Evolutionary conservation across 768 basidiomycete species (phyloP).

Genomic region (Epithele typhae): DNA sequence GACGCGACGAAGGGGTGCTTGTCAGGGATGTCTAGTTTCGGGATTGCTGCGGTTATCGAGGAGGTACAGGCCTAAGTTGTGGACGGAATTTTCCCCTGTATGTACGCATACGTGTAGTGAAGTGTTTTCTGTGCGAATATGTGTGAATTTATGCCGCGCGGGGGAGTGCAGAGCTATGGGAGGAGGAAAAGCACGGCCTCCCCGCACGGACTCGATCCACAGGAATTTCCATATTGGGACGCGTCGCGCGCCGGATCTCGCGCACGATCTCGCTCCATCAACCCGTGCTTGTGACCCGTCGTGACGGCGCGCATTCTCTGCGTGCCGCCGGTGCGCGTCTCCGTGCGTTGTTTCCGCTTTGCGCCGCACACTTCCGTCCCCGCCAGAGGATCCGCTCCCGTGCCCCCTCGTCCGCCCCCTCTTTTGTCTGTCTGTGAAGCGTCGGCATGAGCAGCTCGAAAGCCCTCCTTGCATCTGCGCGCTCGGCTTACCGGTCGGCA

Average conservation of each 20-base stretch:
- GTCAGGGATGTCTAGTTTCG: slow-evolving; percentile 5
- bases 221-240: slow-evolving; percentile 24
- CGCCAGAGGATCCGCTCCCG: too few relatives aligned
- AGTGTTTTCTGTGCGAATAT: too few relatives aligned
- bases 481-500: slow-evolving; percentile 71
- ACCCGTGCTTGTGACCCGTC: slow-evolving; percentile 8
- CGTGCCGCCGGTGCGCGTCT: neutral
- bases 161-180: neutral
- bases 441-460: slow-evolving; percentile 24
- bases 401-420: neutral
- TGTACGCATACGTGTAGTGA: neutral
- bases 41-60: slow-evolving; percentile 7
- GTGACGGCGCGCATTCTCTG: slow-evolving; percentile 13
- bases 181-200: slow-evolving; percentile 13
- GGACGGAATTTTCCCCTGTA: slow-evolving; percentile 8
- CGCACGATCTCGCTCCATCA: slow-evolving; percentile 18
- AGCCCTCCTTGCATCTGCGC: slow-evolving; percentile 55
- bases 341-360: neutral
- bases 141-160: neutral
- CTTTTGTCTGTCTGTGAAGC: too few relatives aligned
- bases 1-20: neutral
- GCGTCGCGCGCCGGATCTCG: slow-evolving; percentile 26
- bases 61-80: slow-evolving; percentile 3
- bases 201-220: slow-evolving; percentile 14
- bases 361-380: too few relatives aligned